A percentile compares a stretch with the other conserved stretches of the same genome.
phyloP scores from a whole-genome alignment of 352 stramenopile genomes.

The Plasmopara viticola region DNA sequence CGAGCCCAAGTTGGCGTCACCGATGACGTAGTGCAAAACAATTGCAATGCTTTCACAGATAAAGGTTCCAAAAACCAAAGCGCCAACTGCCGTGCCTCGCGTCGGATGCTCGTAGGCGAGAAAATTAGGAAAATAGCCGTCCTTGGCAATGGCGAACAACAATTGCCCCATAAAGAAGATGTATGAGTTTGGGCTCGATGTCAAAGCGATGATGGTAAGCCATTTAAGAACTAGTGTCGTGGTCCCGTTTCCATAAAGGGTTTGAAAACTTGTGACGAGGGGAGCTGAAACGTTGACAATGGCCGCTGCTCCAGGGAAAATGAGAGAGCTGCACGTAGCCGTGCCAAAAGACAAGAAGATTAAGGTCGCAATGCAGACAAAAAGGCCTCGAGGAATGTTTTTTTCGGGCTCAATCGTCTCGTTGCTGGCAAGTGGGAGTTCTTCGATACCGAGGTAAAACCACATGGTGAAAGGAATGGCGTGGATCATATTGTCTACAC shows the following conservation, averaged over 20 bases:
- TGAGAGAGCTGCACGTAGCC: constrained; percentile 58
- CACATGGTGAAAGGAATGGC: constrained; percentile 62
- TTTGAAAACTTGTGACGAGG: constrained; percentile 37
- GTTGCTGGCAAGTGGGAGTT: constrained; percentile 64
- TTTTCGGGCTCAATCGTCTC: constrained; percentile 68
- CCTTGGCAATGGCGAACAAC: constrained; percentile 56
- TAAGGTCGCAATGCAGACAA: constrained; percentile 51
- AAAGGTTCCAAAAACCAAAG: constrained; percentile 36
- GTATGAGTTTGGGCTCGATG: constrained; percentile 65
- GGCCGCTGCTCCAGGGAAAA: constrained; percentile 34
- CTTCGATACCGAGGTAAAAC: constrained; percentile 35
- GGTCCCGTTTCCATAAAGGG: constrained; percentile 51
- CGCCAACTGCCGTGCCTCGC: constrained; percentile 27
- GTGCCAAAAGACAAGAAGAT: constrained; percentile 58
- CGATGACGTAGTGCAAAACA: constrained; percentile 54
- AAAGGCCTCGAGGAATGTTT: constrained; percentile 57
- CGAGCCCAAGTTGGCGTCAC: constrained; percentile 44
- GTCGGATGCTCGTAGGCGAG: constrained; percentile 41
- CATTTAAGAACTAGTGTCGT: constrained; percentile 54
- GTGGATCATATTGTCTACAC: constrained; percentile 32
- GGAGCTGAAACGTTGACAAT: constrained; percentile 31
- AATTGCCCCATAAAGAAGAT: constrained; percentile 69
- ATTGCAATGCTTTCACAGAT: constrained; percentile 38
- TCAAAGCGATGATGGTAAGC: constrained; percentile 53
- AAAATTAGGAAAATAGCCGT: constrained; percentile 51